Evolutionary conservation across 495 filamentous ascomycete genomes (phyloP).

Genomic region (Hypomontagnella submonticulosa): DNA sequence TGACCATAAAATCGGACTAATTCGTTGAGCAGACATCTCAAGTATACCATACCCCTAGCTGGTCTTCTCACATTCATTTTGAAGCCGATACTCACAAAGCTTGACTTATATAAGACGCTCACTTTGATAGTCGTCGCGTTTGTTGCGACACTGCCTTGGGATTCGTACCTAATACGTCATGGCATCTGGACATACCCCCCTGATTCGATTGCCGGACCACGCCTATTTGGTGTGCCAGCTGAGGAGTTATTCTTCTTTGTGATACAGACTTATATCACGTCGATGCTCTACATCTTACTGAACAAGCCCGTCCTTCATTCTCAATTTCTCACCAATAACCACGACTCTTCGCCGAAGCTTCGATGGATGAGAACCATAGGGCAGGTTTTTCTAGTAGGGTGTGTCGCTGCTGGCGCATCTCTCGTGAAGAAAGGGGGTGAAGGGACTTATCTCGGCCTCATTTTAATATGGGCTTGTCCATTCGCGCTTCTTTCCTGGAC

Average conservation of each 20-base stretch:
- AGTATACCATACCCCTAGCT: conserved; percentile 73
- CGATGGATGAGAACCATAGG: conserved; percentile 47
- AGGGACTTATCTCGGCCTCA: conserved; percentile 72
- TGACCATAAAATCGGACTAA: conserved; percentile 6
- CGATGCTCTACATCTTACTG: conserved; percentile 69
- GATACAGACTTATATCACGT: conserved; percentile 78
- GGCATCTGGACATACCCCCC: conserved; percentile 76
- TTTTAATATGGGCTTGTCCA: conserved; percentile 72
- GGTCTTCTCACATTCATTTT: conserved; percentile 65
- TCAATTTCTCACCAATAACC: conserved; percentile 59
- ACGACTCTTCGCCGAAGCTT: conserved; percentile 28
- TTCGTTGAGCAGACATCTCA: conserved; percentile 64
- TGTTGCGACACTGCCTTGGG: conserved; percentile 73
- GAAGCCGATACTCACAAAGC: conserved; percentile 65
- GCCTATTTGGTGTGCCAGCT: conserved; percentile 66
- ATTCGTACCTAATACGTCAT: conserved; percentile 72
- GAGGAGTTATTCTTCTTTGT: conserved; percentile 81
- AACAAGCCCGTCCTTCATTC: conserved; percentile 71
- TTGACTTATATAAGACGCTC: conserved; percentile 67
- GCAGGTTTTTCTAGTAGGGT: conserved; percentile 52
- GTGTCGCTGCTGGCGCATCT: conserved; percentile 51
- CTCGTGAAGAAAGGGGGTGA: conserved; percentile 55
- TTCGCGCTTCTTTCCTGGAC: conserved; percentile 71
- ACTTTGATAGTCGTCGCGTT: conserved; percentile 68
- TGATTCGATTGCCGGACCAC: conserved; percentile 66